Base-by-base conservation (phyloP, 2,329 filamentous ascomycete species). In the Penicillium brevicompactum region DNA sequence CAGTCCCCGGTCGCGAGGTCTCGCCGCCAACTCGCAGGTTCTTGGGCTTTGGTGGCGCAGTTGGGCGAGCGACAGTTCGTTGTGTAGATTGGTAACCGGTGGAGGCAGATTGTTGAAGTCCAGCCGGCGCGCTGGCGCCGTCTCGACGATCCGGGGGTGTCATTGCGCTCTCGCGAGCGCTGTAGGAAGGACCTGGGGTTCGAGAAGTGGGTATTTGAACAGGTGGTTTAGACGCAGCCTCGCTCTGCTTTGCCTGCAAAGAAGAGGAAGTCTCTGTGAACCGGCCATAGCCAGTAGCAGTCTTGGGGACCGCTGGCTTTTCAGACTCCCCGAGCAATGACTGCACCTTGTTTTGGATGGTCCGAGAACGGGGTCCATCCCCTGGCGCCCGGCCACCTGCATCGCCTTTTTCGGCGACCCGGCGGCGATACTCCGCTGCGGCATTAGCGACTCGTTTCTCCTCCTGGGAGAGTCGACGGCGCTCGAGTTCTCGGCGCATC, bases 331-430 rank as follows among this genome's bases (percentile, higher is more conserved):
- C 65, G 14, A 99, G 78, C 47, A 97, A 79, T 47, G 85, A 91
- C 76, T 95, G 90, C 51, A 99, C 91, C 60, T 93, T 88, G 68
- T 90, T 92, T 71, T 97, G 92, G 65, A 99, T 99, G 24, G 88
- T 90, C n/a, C 87, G 84, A 16, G 92, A 91, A 80, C 84, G 68
- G 76, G 82, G 72, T 80, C 84, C 53, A 81, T 84, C 52, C 75
- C 74, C 14, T 76, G 77, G 16, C 71, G 72, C 6, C 75, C 71
- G 42, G 72, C 77, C 75, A 42, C 78, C 79, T 18, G 78, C 75
- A 37, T 77, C 74, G n/a, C 82, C 84, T 50, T n/a, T 24, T 13
- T 85, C 82, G 1, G 88, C 85, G 38, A 96, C 77, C 21, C 89
- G 86, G 64, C 87, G 86, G 32, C 89, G 86, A 72, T 97, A 96